Base-by-base conservation (phyloP, 306 rosid genomes). In the Alnus rubra region DNA sequence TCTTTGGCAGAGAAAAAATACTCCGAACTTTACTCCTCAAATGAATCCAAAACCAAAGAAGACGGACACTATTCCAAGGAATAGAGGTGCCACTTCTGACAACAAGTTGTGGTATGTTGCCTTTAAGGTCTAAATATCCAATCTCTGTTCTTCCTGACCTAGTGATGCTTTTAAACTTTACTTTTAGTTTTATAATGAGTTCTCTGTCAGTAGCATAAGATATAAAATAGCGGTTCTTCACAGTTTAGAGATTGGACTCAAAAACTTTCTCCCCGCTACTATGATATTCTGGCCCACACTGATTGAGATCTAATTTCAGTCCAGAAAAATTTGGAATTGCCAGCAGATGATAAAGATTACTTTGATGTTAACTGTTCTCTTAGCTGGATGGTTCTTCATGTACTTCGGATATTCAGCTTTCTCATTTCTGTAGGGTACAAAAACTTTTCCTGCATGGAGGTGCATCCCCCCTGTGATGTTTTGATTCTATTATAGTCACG, bases 1-100 rank as follows among this genome's bases (percentile, higher is more conserved):
- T 76, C n/a, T 39, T 59, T 76, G 75, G 77, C 87, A 85, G 93
- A 90, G 71, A 79, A 90, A 86, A 81, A 42, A 72, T 30, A n/a
- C 82, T 52, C 81, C 92, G 51, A 78, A 80, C 53, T 56, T 77
- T 76, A 69, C 88, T 56, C 81, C 92, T 79, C 92, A 84, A 62
- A 72, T 81, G 19, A 88, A 87, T 84, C 91, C 94, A 79, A 93
- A 83, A 90, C 86, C 92, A 18, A 93, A 90, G 91, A 96, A 91
- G 88, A 76, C 86, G 55, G 97, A 89, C 42, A 59, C 80, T 69
- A 78, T 74, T 76, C 76, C 83, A 8, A 93, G 85, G 88, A 82
- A n/a, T 86, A 91, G 81, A 87, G 89, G 85, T 83, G 88, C 98
- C 50, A 68, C 88, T 73, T 96, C 98, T 80, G 83, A 81, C 55